Percentiles rank a stretch among this genome's conserved stretches.
Conservation (phyloP, 2,329 filamentous ascomycete species). For the Endoconidiophora polonica region DNA sequence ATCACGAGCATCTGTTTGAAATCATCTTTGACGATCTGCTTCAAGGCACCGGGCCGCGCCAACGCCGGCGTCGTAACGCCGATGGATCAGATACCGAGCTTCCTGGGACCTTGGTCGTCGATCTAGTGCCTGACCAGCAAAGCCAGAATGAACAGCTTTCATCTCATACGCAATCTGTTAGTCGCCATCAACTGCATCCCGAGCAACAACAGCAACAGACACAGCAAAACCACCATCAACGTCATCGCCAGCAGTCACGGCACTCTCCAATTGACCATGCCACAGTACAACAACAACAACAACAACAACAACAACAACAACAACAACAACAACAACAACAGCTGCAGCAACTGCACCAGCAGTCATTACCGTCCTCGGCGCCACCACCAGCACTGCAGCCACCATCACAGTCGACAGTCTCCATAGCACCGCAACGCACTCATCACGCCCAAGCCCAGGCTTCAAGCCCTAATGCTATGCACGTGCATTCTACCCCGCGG, state of each 20-base stretch:
- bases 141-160: too few relatives aligned
- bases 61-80: background rate
- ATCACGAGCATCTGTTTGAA: slow-evolving; percentile 45
- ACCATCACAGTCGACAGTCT: slow-evolving; percentile 11
- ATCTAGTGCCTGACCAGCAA: background rate
- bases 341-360: background rate
- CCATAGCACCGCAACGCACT: slow-evolving; percentile 29
- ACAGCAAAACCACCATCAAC: slow-evolving; percentile 17
- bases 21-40: slow-evolving; percentile 43
- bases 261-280: background rate
- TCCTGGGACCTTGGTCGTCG: background rate
- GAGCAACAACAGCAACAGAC: background rate
- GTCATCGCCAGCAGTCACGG: slow-evolving; percentile 15
- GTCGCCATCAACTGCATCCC: too few relatives aligned
- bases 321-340: background rate
- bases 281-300: background rate
- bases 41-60: slow-evolving; percentile 7
- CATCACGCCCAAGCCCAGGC: slow-evolving; percentile 30
- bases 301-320: background rate
- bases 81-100: background rate
- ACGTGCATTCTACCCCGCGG: background rate
- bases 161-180: too few relatives aligned
- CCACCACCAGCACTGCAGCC: background rate
- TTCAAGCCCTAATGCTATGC: background rate
- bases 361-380: too few relatives aligned